A percentile compares a stretch with the other conserved stretches of the same genome.
These are phyloP conservation scores for Nyssa sinensis DNA, from an alignment of 148 eudicot species.

Conservation along the genomic window DNA sequence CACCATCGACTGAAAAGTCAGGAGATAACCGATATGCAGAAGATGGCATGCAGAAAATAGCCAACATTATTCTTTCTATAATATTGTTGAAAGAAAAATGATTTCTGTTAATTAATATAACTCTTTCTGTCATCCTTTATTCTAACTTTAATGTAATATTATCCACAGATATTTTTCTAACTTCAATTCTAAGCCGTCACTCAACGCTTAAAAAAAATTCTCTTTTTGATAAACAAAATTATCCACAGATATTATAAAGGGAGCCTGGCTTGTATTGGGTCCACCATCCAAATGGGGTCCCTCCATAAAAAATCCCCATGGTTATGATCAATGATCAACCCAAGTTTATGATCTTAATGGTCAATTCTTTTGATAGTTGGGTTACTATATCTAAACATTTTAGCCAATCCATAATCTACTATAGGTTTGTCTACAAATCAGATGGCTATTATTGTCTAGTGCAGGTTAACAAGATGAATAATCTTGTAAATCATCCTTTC, in stretches of 20 bases:
- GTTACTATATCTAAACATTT: background rate
- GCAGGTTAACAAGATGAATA: background rate
- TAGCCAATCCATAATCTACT: background rate
- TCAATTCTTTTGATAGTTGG: background rate
- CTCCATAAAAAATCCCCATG: background rate
- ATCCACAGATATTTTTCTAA: too few relatives aligned
- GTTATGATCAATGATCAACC: background rate
- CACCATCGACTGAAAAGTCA: too few relatives aligned
- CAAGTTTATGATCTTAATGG: background rate
- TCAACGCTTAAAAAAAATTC: too few relatives aligned
- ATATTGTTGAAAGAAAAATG: too few relatives aligned
- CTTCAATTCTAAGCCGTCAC: too few relatives aligned
- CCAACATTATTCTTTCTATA: too few relatives aligned
- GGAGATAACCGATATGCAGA: too few relatives aligned
- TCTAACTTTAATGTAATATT: too few relatives aligned
- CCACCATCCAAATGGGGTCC: background rate
- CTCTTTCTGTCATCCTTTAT: too few relatives aligned
- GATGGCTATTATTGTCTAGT: background rate
- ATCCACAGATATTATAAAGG: background rate
- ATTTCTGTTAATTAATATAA: too few relatives aligned
- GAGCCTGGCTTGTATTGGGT: background rate
- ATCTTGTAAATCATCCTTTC: background rate
- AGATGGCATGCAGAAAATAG: too few relatives aligned
- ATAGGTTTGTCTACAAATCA: background rate
- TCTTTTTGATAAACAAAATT: too few relatives aligned